phyloP scores from a whole-genome alignment of 1,139 yeast genomes.

The Hanseniaspora gamundiae region DNA sequence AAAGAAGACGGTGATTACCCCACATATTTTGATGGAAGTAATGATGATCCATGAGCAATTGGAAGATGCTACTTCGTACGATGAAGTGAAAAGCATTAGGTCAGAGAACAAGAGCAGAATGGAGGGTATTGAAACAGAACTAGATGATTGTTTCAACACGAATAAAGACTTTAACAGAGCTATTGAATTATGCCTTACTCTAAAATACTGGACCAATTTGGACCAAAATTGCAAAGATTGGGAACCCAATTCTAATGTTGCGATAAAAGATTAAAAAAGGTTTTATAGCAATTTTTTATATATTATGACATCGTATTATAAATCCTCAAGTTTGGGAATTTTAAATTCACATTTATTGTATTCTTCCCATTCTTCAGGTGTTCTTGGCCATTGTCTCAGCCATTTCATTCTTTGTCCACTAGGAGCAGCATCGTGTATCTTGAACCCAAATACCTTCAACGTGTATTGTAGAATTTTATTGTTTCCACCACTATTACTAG shows the following conservation, averaged over 20 bases:
- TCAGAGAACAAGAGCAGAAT: constrained; percentile 47
- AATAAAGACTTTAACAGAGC: constrained; percentile 33
- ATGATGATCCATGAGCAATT: constrained; percentile 71
- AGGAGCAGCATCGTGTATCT: constrained; percentile 57
- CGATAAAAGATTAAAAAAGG: constrained; percentile 43
- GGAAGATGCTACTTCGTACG: constrained; percentile 47
- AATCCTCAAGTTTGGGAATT: constrained; percentile 28
- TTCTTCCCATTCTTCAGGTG: constrained; percentile 46
- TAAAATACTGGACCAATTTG: constrained; percentile 80
- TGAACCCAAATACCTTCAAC: constrained; percentile 79
- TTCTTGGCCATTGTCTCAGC: constrained; percentile 68
- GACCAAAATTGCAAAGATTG: constrained; percentile 64
- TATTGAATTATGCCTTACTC: constrained; percentile 51
- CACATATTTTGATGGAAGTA: constrained; percentile 55
- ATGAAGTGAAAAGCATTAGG: constrained; percentile 43
- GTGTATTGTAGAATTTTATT: constrained; percentile 34
- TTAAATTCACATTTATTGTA: constrained; percentile 50
- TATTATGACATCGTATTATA: too few relatives aligned
- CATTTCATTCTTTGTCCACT: constrained; percentile 93
- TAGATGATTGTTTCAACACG: constrained; percentile 25
- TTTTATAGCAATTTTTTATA: too few relatives aligned
- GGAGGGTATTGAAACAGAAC: constrained; percentile 26
- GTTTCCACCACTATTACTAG: not conserved
- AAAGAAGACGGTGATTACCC: constrained; percentile 30
- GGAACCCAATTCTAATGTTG: constrained; percentile 61